phyloP scores from a whole-genome alignment of 176 grass and related monocot genomes.

The Eremochloa ophiuroides region DNA sequence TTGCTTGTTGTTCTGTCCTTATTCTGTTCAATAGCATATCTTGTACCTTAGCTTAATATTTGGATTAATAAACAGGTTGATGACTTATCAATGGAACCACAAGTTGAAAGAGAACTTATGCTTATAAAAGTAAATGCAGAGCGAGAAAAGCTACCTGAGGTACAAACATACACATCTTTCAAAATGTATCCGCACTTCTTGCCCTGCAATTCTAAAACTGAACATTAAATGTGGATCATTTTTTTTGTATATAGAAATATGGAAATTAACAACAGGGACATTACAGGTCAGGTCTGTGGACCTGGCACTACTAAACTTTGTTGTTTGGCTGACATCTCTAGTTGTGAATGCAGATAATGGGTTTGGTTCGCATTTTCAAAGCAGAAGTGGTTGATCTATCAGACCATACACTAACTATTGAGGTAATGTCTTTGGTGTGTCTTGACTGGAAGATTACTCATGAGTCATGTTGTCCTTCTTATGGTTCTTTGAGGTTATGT shows the following conservation, averaged over 20 bases:
- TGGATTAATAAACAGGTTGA: conserved; percentile 45
- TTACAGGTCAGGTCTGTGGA: not conserved
- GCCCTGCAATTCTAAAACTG: not conserved
- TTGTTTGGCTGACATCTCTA: not conserved
- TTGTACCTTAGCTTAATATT: not conserved
- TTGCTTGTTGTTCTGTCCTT: not conserved
- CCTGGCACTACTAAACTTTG: not conserved
- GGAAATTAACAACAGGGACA: not conserved
- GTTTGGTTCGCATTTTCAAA: conserved; percentile 63
- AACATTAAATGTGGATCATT: not conserved
- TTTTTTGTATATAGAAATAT: not conserved
- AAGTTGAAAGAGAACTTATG: conserved; percentile 82
- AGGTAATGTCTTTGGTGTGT: conserved; percentile 37
- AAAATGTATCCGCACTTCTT: not conserved
- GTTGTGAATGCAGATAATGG: conserved; percentile 56
- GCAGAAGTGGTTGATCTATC: conserved; percentile 68
- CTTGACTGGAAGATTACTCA: not conserved
- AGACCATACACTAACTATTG: conserved; percentile 55
- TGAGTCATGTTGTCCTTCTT: not conserved
- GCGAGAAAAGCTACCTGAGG: conserved; percentile 57
- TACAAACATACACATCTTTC: conserved; percentile 18
- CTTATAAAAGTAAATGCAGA: conserved; percentile 76
- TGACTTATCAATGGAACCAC: conserved; percentile 60
- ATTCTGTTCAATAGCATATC: not conserved
- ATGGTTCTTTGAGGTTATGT: not conserved